phyloP scores from a whole-genome alignment of 2,329 filamentous ascomycete species.

The Apiospora arundinis region DNA sequence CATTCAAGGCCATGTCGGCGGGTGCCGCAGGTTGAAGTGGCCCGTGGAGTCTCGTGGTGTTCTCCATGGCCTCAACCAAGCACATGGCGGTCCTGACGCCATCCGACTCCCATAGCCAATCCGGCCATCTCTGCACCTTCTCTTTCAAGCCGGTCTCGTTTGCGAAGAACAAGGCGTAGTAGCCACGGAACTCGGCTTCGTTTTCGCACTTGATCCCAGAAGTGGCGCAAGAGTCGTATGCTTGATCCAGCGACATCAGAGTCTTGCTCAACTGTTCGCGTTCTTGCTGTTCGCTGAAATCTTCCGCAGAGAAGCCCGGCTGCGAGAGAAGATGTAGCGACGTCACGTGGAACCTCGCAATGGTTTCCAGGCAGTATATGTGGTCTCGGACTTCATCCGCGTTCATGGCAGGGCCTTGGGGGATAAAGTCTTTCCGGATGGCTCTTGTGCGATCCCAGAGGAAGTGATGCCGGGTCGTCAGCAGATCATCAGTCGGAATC shows the following conservation, averaged over 20 bases:
- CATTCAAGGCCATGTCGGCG: conserved; percentile 55
- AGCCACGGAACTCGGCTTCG: conserved; percentile 70
- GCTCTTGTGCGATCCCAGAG: conserved; percentile 73
- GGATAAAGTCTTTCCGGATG: conserved; percentile 72
- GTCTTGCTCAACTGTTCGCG: conserved; percentile 71
- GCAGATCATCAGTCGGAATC: conserved; percentile 59
- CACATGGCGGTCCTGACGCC: conserved; percentile 67
- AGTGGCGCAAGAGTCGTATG: conserved; percentile 70
- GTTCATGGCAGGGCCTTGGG: conserved; percentile 65
- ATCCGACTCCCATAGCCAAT: conserved; percentile 61
- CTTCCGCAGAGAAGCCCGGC: conserved; percentile 60
- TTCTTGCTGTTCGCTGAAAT: conserved; percentile 72
- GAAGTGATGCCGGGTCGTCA: conserved; percentile 65
- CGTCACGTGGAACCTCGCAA: conserved; percentile 70
- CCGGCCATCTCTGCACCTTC: conserved; percentile 61
- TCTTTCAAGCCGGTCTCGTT: conserved; percentile 64
- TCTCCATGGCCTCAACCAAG: conserved; percentile 66
- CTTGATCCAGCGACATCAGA: conserved; percentile 67
- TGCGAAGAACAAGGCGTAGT: conserved; percentile 68
- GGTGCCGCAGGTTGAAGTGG: conserved; percentile 59
- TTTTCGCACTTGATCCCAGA: conserved; percentile 64
- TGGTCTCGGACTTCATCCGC: conserved; percentile 62
- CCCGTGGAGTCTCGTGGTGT: conserved; percentile 61
- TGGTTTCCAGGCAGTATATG: conserved; percentile 69
- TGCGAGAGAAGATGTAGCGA: conserved; percentile 68